These are phyloP conservation scores for Cucurbita moschata DNA, from an alignment of 306 rosid species.

Conservation along the genomic window DNA sequence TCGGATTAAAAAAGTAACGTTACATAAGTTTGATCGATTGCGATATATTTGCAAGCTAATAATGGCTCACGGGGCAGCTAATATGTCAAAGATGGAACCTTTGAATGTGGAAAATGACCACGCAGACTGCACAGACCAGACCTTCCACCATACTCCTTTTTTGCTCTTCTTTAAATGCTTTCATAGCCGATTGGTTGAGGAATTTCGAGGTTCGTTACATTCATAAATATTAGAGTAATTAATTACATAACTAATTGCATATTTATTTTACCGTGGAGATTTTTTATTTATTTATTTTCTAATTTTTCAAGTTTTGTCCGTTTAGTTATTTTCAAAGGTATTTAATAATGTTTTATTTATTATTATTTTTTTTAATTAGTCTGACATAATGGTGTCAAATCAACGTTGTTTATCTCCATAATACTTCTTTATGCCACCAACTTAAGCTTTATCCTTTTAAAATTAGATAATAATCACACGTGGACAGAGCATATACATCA, in stretches of 20 bases:
- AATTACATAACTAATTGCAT: too few species aligned
- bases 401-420: neutral
- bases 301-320: too few species aligned
- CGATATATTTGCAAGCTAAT: too few species aligned
- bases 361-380: neutral
- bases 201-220: too few species aligned
- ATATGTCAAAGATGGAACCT: neutral
- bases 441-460: neutral
- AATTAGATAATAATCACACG: neutral
- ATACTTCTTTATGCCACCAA: neutral
- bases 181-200: too few species aligned
- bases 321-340: too few species aligned
- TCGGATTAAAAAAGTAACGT: neutral
- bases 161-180: too few species aligned
- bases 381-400: neutral
- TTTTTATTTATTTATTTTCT: too few species aligned
- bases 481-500: neutral
- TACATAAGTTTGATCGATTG: too few species aligned
- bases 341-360: too few species aligned
- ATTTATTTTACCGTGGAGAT: too few species aligned
- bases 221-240: too few species aligned
- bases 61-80: neutral
- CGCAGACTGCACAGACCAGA: neutral
- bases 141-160: neutral
- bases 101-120: neutral